Evolutionary conservation across 2,329 filamentous ascomycete genomes (phyloP).

Genomic region (Botryosphaeria dothidea): DNA sequence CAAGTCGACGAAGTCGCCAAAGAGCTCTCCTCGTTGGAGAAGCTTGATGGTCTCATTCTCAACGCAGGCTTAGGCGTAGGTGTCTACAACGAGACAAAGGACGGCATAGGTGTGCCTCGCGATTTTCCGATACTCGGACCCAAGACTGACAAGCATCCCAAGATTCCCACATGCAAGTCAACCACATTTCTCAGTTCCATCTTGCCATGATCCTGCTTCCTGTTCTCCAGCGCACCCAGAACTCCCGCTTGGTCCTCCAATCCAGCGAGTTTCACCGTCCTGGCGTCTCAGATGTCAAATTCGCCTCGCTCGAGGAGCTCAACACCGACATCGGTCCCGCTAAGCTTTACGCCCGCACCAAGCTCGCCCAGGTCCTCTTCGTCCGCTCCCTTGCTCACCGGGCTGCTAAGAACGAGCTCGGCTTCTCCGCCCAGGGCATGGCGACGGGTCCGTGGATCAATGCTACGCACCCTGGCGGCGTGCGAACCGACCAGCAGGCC

Average conservation of each 20-base stretch:
- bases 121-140: neutral
- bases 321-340: slow-evolving; percentile 52
- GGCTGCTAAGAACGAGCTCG: slow-evolving; percentile 39
- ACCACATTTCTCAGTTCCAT: slow-evolving; percentile 53
- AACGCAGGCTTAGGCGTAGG: slow-evolving; percentile 55
- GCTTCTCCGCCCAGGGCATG: slow-evolving; percentile 25
- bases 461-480: slow-evolving; percentile 52
- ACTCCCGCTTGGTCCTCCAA: slow-evolving; percentile 51
- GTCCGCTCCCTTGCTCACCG: slow-evolving; percentile 44
- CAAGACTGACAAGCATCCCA: neutral
- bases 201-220: slow-evolving; percentile 50
- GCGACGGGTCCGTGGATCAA: slow-evolving; percentile 46
- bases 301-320: slow-evolving; percentile 48
- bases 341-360: slow-evolving; percentile 52
- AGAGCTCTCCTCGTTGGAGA: slow-evolving; percentile 42
- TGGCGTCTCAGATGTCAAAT: slow-evolving; percentile 36
- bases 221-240: slow-evolving; percentile 36
- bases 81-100: slow-evolving; percentile 49
- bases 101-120: slow-evolving; percentile 41
- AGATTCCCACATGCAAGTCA: slow-evolving; percentile 54
- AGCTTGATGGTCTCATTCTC: slow-evolving; percentile 50
- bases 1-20: slow-evolving; percentile 49
- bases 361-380: slow-evolving; percentile 53
- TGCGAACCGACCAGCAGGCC: slow-evolving; percentile 49
- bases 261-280: slow-evolving; percentile 51